Evolutionary conservation across 2,329 filamentous ascomycete species (phyloP).

Genomic region (Apiospora arundinis): DNA sequence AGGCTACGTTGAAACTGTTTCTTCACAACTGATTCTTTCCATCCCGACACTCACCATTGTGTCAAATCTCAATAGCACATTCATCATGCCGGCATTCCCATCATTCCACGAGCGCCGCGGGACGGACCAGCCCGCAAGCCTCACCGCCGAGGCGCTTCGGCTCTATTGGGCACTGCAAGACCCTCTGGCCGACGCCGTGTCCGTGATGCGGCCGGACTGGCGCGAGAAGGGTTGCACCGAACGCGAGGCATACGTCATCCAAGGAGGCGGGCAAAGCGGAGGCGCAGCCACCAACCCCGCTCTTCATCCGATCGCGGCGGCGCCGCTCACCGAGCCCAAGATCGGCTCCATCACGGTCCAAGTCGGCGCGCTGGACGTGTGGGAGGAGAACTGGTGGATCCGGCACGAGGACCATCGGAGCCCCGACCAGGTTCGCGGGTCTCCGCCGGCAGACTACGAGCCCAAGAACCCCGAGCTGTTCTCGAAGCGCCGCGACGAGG

Average conservation of each 20-base stretch:
- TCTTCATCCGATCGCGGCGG: background rate
- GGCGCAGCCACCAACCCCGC: background rate
- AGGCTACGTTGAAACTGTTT: background rate
- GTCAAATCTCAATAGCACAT: background rate
- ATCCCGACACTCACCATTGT: background rate
- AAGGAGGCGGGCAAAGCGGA: background rate
- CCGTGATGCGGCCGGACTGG: constrained; percentile 11
- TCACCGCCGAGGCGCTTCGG: background rate
- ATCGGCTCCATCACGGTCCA: constrained; percentile 6
- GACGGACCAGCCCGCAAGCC: background rate
- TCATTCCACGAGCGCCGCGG: background rate
- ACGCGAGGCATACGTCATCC: constrained; percentile 8
- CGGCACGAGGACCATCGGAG: background rate
- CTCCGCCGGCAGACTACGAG: background rate
- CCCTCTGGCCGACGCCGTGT: background rate
- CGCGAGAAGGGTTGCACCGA: background rate
- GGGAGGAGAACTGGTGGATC: background rate
- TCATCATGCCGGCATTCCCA: constrained; percentile 5
- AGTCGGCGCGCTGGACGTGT: background rate
- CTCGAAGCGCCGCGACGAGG: background rate
- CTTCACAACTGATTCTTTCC: background rate
- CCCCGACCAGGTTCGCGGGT: background rate
- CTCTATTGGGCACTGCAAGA: background rate
- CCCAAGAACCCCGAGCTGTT: background rate
- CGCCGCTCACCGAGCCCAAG: constrained; percentile 12